phyloP scores from a whole-genome alignment of 805 yeast genomes.

The Teunomyces cretensis region DNA sequence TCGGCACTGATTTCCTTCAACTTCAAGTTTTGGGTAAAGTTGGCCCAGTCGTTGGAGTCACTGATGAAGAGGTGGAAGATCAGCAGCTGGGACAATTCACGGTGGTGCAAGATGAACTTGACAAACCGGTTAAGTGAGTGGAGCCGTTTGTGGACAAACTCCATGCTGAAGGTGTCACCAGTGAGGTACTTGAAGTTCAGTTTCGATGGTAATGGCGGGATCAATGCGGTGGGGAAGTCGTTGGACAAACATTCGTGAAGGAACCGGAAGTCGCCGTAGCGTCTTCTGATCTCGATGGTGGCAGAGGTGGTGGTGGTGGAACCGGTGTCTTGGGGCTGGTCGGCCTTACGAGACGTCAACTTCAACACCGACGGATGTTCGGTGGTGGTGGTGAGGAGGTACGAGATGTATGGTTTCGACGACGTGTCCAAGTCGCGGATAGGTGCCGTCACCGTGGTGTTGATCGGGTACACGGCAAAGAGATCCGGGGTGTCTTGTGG shows the following conservation, averaged over 20 bases:
- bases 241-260: conserved; percentile 70
- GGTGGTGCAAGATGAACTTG: conserved; percentile 71
- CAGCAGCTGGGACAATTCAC: conserved; percentile 65
- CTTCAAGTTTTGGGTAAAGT: conserved; percentile 60
- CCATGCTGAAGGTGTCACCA: conserved; percentile 86
- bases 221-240: conserved; percentile 81
- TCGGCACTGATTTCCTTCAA: conserved; percentile 21
- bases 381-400: conserved; percentile 62
- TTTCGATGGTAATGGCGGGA: conserved; percentile 94
- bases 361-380: conserved; percentile 56
- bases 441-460: conserved; percentile 54
- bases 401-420: conserved; percentile 75
- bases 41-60: conserved; percentile 72
- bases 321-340: conserved; percentile 6
- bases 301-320: too few species aligned
- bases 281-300: conserved; percentile 55
- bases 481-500: not conserved
- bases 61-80: conserved; percentile 66
- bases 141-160: conserved; percentile 81
- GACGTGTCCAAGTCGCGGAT: conserved; percentile 66
- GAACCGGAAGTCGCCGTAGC: conserved; percentile 85
- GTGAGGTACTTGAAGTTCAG: conserved; percentile 87
- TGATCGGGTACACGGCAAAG: conserved; percentile 3
- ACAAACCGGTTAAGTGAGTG: conserved; percentile 77
- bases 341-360: conserved; percentile 18